Evolutionary conservation across 2,329 filamentous ascomycete genomes (phyloP), one percentile per base, ranked within the genome.

Genomic region (Diaporthe citriasiana): DNA sequence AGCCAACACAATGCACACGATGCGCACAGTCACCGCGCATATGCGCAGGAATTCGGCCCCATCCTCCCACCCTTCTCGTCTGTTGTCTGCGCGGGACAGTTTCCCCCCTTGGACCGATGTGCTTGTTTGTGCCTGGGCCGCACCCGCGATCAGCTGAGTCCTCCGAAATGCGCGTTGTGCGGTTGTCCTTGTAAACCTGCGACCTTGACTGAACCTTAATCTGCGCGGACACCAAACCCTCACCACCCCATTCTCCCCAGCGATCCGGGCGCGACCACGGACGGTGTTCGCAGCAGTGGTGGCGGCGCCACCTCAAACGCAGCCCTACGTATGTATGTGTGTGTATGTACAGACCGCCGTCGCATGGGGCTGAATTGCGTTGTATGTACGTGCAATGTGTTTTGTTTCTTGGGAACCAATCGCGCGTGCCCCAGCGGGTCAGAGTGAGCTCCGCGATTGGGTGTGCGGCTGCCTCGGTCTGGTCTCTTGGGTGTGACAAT

Each of bases 391-490:
- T 27, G 45, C 45, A n/a, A 38, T 60, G 38, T 60, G 38, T 30
- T 33, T 4, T 65, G 42, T 50, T 38, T 27, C 47, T 40, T 68
- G 63, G 63, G 63, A 53, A 68, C 63, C 63, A 68, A 68, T 68
- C 63, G 63, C 63, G 45, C 63, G 9, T 42, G 25, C 50, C 47
- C 38, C 19, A 10, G 13, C 19, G 27, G 33, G 30, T 51, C 12
- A 22, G 25, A 7, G 19, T 8, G 42, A 63, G 72, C 72, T 70
- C 60, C 51, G 72, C 72, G 72, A 73, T 73, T 73, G 72, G 72
- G 63, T 70, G 55, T 73, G 63, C 33, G 45, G 17, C 47, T n/a
- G 22, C 56, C 45, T 71, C 33, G 42, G 42, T 35, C 10, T 33
- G 56, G 56, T 35, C 19, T 19, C 56, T 25, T 19, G 56, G 45